Evolutionary conservation across 1,139 yeast genomes (phyloP).

Genomic region (Saccharomyces hybrid): DNA sequence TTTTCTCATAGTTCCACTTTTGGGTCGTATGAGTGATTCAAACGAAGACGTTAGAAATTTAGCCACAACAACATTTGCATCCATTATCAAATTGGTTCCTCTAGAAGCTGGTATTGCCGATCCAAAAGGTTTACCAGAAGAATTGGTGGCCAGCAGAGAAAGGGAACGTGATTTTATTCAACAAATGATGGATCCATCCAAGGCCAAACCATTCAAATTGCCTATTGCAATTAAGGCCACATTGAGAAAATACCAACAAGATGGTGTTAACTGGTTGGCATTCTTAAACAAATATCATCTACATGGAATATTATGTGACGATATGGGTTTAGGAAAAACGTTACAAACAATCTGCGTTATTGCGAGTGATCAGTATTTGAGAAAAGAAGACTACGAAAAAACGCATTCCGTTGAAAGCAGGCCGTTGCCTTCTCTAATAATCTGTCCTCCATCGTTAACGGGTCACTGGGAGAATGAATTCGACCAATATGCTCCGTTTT

Average conservation of each 20-base stretch:
- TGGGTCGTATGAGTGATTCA: slow-evolving; percentile 97
- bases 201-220: slow-evolving; percentile 22
- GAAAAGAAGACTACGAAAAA: slow-evolving; percentile 58
- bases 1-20: slow-evolving; percentile 87
- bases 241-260: slow-evolving; percentile 89
- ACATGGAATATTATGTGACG: slow-evolving; percentile 66
- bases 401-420: slow-evolving; percentile 63
- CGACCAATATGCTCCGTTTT: slow-evolving; percentile 81
- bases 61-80: slow-evolving; percentile 95
- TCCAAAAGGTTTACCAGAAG: slow-evolving; percentile 86
- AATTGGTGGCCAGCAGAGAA: slow-evolving; percentile 80
- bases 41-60: slow-evolving; percentile 81
- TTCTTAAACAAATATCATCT: slow-evolving; percentile 67
- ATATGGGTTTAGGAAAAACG: too few relatives aligned
- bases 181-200: slow-evolving; percentile 96
- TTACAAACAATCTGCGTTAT: slow-evolving; percentile 78
- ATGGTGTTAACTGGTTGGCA: slow-evolving; percentile 90
- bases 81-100: slow-evolving; percentile 91
- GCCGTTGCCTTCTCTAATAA: slow-evolving; percentile 72
- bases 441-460: slow-evolving; percentile 95
- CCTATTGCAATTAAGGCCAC: slow-evolving; percentile 49
- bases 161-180: slow-evolving; percentile 89
- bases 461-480: slow-evolving; percentile 99
- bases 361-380: slow-evolving; percentile 86
- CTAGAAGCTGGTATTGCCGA: slow-evolving; percentile 96